Conservation (phyloP, 2,329 filamentous ascomycete species). For the Colletotrichum orchidophilum region DNA sequence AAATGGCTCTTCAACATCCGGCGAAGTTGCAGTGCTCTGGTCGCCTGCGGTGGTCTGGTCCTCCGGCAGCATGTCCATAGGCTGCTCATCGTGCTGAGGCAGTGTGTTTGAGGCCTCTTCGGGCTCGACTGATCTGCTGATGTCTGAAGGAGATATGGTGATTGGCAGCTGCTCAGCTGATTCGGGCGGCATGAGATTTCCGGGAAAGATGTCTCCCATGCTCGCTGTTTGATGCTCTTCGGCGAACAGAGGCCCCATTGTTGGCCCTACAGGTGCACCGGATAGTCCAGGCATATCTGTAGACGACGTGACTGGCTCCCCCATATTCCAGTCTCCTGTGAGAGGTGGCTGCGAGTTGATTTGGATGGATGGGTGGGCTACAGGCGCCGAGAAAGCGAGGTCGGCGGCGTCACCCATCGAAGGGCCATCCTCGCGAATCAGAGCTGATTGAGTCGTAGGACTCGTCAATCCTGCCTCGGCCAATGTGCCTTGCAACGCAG, state of each 20-base stretch:
- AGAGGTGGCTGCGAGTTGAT: conserved; percentile 28
- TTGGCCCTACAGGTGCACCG: conserved; percentile 1
- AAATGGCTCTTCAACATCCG: conserved; percentile 23
- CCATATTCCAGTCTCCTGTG: conserved; percentile 6
- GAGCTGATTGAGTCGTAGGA: not conserved
- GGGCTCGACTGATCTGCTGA: conserved; percentile 43
- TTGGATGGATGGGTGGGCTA: conserved; percentile 13
- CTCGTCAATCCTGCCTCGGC: not conserved
- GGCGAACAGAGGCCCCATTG: not conserved
- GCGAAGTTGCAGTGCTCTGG: conserved; percentile 23
- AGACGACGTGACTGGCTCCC: conserved; percentile 10
- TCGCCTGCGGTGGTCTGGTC: conserved; percentile 17
- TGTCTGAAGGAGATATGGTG: conserved; percentile 51
- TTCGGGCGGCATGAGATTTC: conserved; percentile 36
- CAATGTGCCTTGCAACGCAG: conserved; percentile 7
- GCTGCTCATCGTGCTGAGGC: conserved; percentile 14
- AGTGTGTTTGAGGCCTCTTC: conserved; percentile 33
- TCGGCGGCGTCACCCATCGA: not conserved
- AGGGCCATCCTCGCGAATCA: not conserved
- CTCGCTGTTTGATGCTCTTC: conserved; percentile 21
- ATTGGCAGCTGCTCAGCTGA: conserved; percentile 38
- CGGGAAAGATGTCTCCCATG: conserved; percentile 31
- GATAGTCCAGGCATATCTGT: conserved; percentile 19
- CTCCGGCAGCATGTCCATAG: conserved; percentile 17
- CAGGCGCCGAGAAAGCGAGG: conserved; percentile 4